These are phyloP conservation scores for Populus pruinosa DNA, from an alignment of 345 rosid species.

Conservation along the genomic window DNA sequence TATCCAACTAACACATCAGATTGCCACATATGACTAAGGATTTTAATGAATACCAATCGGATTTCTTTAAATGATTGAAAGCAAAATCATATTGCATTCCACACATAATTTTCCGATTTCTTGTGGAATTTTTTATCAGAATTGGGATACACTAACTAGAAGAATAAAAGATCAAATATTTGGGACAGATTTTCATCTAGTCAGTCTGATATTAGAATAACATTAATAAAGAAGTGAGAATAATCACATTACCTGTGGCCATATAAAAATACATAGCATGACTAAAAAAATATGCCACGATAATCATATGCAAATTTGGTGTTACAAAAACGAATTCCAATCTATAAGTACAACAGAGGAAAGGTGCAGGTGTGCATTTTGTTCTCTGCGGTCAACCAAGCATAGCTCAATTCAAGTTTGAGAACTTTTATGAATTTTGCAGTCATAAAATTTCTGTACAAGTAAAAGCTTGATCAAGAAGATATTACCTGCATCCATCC, in stretches of 20 bases:
- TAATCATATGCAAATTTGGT: background rate
- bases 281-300: background rate
- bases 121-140: background rate
- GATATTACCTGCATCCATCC: conserved; percentile 99
- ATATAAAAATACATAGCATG: background rate
- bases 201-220: background rate
- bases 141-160: background rate
- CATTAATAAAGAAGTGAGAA: background rate
- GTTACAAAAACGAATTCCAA: background rate
- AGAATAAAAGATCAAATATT: background rate
- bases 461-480: conserved; percentile 11
- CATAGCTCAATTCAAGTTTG: background rate
- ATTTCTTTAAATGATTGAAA: background rate
- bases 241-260: background rate
- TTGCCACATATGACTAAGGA: background rate
- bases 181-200: background rate
- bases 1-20: background rate
- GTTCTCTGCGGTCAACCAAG: background rate
- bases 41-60: background rate
- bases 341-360: background rate
- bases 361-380: background rate
- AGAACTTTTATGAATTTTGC: background rate
- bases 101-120: background rate
- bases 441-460: background rate
- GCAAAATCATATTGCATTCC: background rate